A percentile compares a stretch with the other conserved stretches of the same genome.
Conservation (phyloP, 345 rosid genomes). For the Crucihimalaya himalaica region DNA sequence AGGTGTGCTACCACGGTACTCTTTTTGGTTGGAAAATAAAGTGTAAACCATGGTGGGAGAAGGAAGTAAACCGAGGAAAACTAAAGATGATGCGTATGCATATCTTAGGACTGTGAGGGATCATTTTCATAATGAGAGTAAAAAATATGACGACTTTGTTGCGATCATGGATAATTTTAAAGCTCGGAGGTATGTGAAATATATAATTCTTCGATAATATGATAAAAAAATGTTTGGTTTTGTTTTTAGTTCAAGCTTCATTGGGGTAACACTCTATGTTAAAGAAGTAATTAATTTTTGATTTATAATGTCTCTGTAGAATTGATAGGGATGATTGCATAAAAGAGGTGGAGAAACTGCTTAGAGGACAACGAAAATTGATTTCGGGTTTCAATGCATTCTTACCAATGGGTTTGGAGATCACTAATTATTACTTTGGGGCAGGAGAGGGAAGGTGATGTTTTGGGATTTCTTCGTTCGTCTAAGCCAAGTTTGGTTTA, state of each 20-base stretch:
- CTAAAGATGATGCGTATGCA: background rate
- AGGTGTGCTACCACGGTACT: too few species aligned
- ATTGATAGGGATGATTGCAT: background rate
- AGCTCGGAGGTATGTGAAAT: background rate
- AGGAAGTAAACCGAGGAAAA: background rate
- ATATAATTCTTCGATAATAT: background rate
- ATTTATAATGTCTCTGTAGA: background rate
- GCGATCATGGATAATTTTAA: background rate
- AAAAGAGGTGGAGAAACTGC: background rate
- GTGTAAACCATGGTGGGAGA: slow-evolving; percentile 10
- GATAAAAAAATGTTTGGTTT: background rate
- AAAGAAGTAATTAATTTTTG: background rate
- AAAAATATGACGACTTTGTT: background rate
- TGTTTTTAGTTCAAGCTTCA: background rate
- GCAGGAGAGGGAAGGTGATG: slow-evolving; percentile 1
- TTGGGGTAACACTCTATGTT: background rate
- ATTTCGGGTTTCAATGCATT: slow-evolving; percentile 12
- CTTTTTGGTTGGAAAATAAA: background rate
- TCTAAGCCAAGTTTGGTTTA: too few species aligned
- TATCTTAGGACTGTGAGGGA: background rate
- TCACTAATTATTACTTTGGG: background rate
- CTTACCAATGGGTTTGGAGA: slow-evolving; percentile 5
- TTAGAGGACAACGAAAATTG: background rate
- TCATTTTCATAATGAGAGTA: background rate
- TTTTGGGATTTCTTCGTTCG: too few species aligned